These are phyloP conservation scores for Emmonsiellopsis sp. DNA, from an alignment of 2,329 filamentous ascomycete species.

Conservation along the genomic window DNA sequence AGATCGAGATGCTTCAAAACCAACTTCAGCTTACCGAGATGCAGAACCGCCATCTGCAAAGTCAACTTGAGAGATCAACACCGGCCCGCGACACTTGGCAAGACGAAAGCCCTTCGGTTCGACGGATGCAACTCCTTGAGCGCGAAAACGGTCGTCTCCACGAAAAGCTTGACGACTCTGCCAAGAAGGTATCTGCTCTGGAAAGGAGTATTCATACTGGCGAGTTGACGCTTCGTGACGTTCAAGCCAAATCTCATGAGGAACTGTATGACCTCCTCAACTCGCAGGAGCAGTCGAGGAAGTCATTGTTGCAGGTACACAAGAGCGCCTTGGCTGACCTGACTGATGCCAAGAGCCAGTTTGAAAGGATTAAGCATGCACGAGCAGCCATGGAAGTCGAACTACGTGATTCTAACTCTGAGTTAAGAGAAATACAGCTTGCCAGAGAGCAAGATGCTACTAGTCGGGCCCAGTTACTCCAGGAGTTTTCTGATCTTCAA, in stretches of 20 bases:
- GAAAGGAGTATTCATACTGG: constrained; percentile 81
- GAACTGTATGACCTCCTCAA: constrained; percentile 89
- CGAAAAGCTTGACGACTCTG: constrained; percentile 87
- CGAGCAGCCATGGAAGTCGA: constrained; percentile 75
- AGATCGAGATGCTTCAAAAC: constrained; percentile 87
- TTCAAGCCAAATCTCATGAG: constrained; percentile 88
- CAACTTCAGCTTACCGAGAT: constrained; percentile 89
- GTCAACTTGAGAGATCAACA: constrained; percentile 64
- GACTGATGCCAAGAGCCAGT: constrained; percentile 74
- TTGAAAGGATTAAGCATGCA: constrained; percentile 76
- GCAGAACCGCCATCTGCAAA: constrained; percentile 88
- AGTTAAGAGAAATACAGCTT: constrained; percentile 68
- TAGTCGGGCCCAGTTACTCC: constrained; percentile 78
- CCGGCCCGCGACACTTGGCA: constrained; percentile 52
- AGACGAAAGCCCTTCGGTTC: constrained; percentile 68
- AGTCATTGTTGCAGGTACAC: constrained; percentile 71
- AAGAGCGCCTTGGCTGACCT: constrained; percentile 79
- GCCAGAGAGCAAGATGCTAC: constrained; percentile 78
- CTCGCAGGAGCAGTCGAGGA: constrained; percentile 81
- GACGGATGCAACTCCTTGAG: constrained; percentile 82
- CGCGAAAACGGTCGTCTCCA: constrained; percentile 85
- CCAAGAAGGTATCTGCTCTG: constrained; percentile 80
- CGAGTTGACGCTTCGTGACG: constrained; percentile 78
- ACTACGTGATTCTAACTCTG: constrained; percentile 71
- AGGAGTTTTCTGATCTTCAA: constrained; percentile 89